Base-by-base conservation (phyloP, 441 rosid species). In the Biscutella laevigata region DNA sequence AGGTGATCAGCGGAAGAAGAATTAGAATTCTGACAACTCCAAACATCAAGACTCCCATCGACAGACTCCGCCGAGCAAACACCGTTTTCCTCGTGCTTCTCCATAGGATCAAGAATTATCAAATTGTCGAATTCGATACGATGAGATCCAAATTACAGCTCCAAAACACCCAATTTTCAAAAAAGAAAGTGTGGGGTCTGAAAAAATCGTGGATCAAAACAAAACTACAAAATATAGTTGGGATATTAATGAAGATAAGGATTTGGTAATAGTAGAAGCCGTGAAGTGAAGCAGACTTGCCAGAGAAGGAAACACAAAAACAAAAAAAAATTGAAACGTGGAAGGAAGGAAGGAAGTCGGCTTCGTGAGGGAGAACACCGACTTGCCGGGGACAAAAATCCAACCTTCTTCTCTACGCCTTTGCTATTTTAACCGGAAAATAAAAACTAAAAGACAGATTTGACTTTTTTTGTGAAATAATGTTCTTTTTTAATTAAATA, bases 1-100 rank as follows among this genome's bases (percentile, higher is more conserved):
- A 92, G 95, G 69, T 92, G 99, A 76, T 92, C 95, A 5, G 88
- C 92, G 7, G 88, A 70, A 53, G 82, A 78, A 64, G 87, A 67
- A 59, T 78, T 84, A 12, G 91, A 73, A 19, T 62, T 70, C 22
- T 70, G 70, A 52, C 85, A 77, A 40, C 94, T 86, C 90, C 87
- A 84, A 2, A 88, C 79, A 44, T 84, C 84, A 38, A 80, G 46
- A 55, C 92, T 81, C 10, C 87, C 99, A 40, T 80, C 69, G 5
- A 51, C 69, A 9, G 81, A 82, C 29, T 86, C 90, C 30, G 80
- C 42, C 4, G 90, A 74, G 70, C 88, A 86, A 27, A 88, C 78
- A 11, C 84, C 83, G 22, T 71, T 66, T 1, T 22, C 43, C 9
- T 30, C 63, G 52, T 69, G 72, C 55, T 77, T 71, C 53, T 80